Evolutionary conservation across 768 basidiomycete genomes (phyloP).

Genomic region (Lactarius deliciosus): DNA sequence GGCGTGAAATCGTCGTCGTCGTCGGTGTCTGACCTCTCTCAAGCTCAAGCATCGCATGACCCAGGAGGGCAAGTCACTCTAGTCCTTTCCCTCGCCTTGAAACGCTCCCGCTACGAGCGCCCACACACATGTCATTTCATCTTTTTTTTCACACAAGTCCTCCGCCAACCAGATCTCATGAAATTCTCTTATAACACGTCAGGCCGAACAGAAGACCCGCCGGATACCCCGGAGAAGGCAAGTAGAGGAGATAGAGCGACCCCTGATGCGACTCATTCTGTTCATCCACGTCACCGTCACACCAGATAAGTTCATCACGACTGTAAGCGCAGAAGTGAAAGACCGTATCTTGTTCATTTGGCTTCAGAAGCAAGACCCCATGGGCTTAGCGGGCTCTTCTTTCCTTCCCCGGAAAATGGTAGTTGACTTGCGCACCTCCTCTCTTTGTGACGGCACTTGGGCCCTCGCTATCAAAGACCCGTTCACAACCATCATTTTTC

Average conservation of each 20-base stretch:
- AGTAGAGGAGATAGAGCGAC: neutral
- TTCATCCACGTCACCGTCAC: neutral
- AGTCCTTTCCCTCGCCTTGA: neutral
- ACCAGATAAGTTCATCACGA: neutral
- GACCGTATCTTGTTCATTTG: slow-evolving; percentile 3
- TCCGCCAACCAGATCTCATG: neutral
- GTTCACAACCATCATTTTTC: neutral
- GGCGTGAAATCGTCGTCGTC: neutral
- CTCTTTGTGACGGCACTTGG: neutral
- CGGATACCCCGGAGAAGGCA: neutral
- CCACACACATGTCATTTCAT: slow-evolving; percentile 1
- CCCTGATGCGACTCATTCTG: neutral
- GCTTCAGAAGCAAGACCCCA: neutral
- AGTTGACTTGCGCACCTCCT: neutral
- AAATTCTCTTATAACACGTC: neutral
- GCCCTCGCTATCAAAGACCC: neutral
- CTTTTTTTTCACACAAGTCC: neutral
- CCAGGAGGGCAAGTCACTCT: neutral
- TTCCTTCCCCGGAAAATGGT: neutral
- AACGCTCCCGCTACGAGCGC: neutral
- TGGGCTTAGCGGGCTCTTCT: neutral
- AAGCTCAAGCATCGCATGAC: too few relatives aligned
- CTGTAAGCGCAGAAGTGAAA: neutral
- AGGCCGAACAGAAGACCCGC: neutral
- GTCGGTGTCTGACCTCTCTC: neutral